These are phyloP conservation scores for Takashimella koratensis DNA, from an alignment of 1,284 basidiomycete species.

Conservation along the genomic window DNA sequence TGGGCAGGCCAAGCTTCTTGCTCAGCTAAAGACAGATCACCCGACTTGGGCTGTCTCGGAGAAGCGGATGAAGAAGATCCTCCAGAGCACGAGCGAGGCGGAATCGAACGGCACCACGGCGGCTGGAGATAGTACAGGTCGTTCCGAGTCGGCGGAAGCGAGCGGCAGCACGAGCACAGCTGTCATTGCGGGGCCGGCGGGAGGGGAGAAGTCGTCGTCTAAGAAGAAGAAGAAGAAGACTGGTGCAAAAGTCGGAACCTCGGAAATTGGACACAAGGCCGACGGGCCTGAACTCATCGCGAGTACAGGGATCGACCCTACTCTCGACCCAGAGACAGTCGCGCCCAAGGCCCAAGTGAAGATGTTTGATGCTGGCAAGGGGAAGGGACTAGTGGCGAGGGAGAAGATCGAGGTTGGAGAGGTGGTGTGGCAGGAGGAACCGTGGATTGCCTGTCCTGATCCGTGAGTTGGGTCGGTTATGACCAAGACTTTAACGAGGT, in stretches of 20 bases:
- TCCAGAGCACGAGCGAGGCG: constrained; percentile 29
- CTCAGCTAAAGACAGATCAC: constrained; percentile 58
- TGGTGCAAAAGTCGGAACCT: background rate
- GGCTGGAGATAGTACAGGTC: background rate
- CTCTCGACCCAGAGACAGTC: constrained; percentile 61
- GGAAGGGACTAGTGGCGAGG: constrained; percentile 75
- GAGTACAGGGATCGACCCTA: constrained; percentile 62
- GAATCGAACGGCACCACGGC: constrained; percentile 2
- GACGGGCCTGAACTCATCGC: constrained; percentile 52
- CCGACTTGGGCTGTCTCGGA: constrained; percentile 74
- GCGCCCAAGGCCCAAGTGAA: constrained; percentile 63
- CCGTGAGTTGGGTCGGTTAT: constrained; percentile 31
- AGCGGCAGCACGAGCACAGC: background rate
- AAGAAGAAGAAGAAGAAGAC: constrained; percentile 9
- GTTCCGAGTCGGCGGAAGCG: too few relatives aligned
- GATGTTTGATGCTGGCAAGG: constrained; percentile 67
- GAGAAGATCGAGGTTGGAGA: constrained; percentile 66
- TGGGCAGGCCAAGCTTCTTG: constrained; percentile 68
- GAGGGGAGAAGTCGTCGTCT: constrained; percentile 23
- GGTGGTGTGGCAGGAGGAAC: constrained; percentile 70
- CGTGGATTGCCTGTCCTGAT: constrained; percentile 47
- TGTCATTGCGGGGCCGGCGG: constrained; percentile 9
- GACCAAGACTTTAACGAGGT: too few relatives aligned
- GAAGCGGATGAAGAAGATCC: constrained; percentile 67
- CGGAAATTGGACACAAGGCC: constrained; percentile 11